Evolutionary conservation across 2,329 filamentous ascomycete genomes (phyloP).

Genomic region (Talaromyces sp.): DNA sequence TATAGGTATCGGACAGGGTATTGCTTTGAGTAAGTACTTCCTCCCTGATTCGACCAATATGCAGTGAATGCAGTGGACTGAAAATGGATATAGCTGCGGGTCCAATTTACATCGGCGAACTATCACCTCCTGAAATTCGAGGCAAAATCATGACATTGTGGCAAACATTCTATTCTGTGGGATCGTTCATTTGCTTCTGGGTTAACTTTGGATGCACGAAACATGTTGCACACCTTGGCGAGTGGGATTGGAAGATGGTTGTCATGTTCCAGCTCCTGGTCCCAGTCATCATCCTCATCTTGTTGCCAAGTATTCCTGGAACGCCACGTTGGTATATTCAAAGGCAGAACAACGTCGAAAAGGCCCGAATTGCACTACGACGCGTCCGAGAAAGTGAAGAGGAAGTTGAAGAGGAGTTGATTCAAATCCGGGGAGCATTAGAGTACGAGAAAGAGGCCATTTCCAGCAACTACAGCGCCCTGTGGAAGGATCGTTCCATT

Average conservation of each 20-base stretch:
- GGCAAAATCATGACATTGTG: slow-evolving; percentile 66
- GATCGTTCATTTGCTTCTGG: slow-evolving; percentile 62
- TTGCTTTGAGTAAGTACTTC: slow-evolving; percentile 53
- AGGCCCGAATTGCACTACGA: slow-evolving; percentile 54
- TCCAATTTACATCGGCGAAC: slow-evolving; percentile 66
- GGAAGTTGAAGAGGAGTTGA: slow-evolving; percentile 62
- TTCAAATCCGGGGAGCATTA: slow-evolving; percentile 61
- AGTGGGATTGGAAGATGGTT: slow-evolving; percentile 71
- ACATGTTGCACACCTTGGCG: slow-evolving; percentile 51
- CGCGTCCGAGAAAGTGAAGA: slow-evolving; percentile 59
- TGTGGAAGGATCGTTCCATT: slow-evolving; percentile 66
- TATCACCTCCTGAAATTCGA: slow-evolving; percentile 59
- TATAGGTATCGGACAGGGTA: slow-evolving; percentile 65
- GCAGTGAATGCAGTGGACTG: background rate
- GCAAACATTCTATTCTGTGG: slow-evolving; percentile 64
- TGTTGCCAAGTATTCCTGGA: slow-evolving; percentile 63
- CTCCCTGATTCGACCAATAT: background rate
- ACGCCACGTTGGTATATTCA: slow-evolving; percentile 64
- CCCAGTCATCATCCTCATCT: slow-evolving; percentile 55
- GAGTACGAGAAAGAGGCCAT: slow-evolving; percentile 69
- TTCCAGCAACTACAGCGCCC: slow-evolving; percentile 56
- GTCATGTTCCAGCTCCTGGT: slow-evolving; percentile 69
- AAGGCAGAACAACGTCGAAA: slow-evolving; percentile 54
- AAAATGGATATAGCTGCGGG: slow-evolving; percentile 48
- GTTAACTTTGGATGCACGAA: slow-evolving; percentile 60